phyloP scores from a whole-genome alignment of 345 rosid species.

The Eucalyptus erythrocorys region DNA sequence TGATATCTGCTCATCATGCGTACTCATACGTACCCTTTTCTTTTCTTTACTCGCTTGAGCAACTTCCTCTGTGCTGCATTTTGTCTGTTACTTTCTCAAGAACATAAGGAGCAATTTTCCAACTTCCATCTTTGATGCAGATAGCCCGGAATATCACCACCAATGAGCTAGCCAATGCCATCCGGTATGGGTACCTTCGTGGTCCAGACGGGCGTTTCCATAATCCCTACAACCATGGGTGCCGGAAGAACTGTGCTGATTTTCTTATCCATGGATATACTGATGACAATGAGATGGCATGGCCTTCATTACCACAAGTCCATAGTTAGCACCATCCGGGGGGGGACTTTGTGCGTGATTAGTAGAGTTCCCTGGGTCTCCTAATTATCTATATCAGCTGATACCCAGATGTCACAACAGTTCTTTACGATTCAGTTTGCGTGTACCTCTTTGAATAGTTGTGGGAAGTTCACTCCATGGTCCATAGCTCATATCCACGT shows the following conservation, averaged over 20 bases:
- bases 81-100: neutral
- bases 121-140: constrained; percentile 23
- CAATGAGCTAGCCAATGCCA: constrained; percentile 62
- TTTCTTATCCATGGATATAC: constrained; percentile 64
- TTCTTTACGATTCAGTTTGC: neutral
- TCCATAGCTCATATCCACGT: neutral
- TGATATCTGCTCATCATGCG: neutral
- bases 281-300: constrained; percentile 61
- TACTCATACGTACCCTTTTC: neutral
- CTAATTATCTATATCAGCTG: neutral
- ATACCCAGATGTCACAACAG: neutral
- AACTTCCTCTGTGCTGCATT: neutral
- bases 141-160: constrained; percentile 87
- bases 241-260: constrained; percentile 75
- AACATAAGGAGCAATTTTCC: neutral
- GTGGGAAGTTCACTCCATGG: neutral
- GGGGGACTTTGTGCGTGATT: neutral
- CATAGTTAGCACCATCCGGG: neutral
- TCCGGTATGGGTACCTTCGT: constrained; percentile 63
- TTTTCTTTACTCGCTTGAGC: neutral
- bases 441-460: neutral
- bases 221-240: constrained; percentile 93
- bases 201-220: constrained; percentile 75
- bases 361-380: neutral
- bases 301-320: constrained; percentile 52